Evolutionary conservation across 2,329 filamentous ascomycete species (phyloP), one percentile per base, ranked within the genome.

Genomic region (Sporothrix phasma): DNA sequence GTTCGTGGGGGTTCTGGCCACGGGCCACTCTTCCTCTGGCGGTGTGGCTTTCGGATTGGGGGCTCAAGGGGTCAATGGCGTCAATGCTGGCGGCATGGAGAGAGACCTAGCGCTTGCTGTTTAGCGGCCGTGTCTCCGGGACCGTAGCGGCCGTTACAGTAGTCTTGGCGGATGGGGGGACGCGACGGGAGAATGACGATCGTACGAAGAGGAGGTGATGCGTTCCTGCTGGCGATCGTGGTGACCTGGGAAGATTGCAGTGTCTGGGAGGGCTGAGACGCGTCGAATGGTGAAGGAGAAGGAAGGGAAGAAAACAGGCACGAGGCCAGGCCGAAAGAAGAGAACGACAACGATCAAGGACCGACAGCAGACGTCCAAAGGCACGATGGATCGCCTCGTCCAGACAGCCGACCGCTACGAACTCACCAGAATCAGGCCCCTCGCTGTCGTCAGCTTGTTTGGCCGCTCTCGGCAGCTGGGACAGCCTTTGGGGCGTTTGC

Each of bases 401-500:
- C n/a, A n/a, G n/a, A n/a, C n/a, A n/a, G n/a, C n/a, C n/a, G n/a
- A n/a, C n/a, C n/a, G n/a, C n/a, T n/a, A n/a, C n/a, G 17, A 11
- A 43, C 64, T 63, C 31, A 65, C 64, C 54, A 22, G 26, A 2
- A 24, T n/a, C 19, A 4, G 29, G 29, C 13, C 8, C 49, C 1
- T 64, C 61, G 15, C 39, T n/a, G 15, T 15, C 49, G 17, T 62
- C 45, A 10, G 34, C 64, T 13, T 64, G 56, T 5, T 51, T n/a
- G n/a, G 64, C 3, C 49, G 62, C 4, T 59, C 31, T 0, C 34
- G 49, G 11, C 64, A 66, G 26, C 64, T 58, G 15, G 64, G 64
- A 29, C 64, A 66, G 4, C 61, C 64, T 11, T n/a, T 54, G 46
- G n/a, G 60, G 37, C 47, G 31, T 56, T 22, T 59, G 56, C 56